Percentiles rank a stretch among this genome's conserved stretches.
Evolutionary conservation across 2,329 filamentous ascomycete species (phyloP).

Genomic region (Xylariaceae sp.): DNA sequence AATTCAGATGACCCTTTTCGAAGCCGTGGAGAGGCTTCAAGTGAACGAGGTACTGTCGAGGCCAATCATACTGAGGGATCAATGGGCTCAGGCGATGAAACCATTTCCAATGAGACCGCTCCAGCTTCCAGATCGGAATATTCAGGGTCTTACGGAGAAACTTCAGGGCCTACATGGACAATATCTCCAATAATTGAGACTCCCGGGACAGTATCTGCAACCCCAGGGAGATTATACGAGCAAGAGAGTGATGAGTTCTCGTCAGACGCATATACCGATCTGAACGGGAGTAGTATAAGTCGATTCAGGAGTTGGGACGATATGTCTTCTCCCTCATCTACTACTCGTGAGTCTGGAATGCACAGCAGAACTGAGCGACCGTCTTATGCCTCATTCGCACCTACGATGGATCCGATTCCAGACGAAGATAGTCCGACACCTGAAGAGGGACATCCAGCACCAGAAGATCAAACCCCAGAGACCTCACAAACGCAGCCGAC

Average conservation of each 20-base stretch:
- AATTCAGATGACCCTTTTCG: not conserved
- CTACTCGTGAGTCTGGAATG: not conserved
- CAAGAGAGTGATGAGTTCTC: slow-evolving; percentile 32
- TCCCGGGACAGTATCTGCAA: slow-evolving; percentile 23
- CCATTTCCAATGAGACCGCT: too few species aligned
- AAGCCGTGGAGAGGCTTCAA: not conserved
- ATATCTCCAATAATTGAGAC: slow-evolving; percentile 33
- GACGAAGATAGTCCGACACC: slow-evolving; percentile 17
- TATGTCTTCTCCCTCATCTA: not conserved
- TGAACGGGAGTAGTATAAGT: slow-evolving; percentile 30
- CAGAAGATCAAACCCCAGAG: slow-evolving; percentile 24
- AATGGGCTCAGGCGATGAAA: too few species aligned
- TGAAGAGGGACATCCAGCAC: slow-evolving; percentile 21
- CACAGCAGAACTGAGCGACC: slow-evolving; percentile 15
- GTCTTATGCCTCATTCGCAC: too few species aligned
- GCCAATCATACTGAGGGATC: too few species aligned
- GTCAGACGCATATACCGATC: slow-evolving; percentile 39
- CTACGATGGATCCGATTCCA: too few species aligned
- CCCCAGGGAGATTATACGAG: slow-evolving; percentile 39
- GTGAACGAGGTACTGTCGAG: slow-evolving; percentile 1
- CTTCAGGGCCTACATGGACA: slow-evolving; percentile 23
- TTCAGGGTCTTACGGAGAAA: not conserved
- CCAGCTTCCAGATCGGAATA: not conserved
- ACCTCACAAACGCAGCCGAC: slow-evolving; percentile 39
- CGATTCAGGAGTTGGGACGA: not conserved